Evolutionary conservation across 352 stramenopile species (phyloP).

Genomic region (Phytophthora ramorum): DNA sequence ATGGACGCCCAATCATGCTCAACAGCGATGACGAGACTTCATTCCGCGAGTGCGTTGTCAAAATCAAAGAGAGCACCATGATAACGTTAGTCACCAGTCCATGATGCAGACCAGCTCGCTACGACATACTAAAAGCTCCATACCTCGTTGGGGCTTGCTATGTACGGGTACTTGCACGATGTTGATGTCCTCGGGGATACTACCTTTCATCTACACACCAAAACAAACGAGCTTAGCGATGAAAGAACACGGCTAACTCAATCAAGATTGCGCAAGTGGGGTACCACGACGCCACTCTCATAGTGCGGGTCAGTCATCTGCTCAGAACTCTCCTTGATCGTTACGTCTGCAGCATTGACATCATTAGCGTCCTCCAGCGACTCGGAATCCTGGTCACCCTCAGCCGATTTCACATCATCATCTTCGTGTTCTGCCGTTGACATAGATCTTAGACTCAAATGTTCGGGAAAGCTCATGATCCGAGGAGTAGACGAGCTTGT

Average conservation of each 20-base stretch:
- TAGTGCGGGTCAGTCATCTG: conserved; percentile 22
- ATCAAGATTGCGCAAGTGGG: neutral
- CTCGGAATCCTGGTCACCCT: conserved; percentile 22
- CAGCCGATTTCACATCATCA: conserved; percentile 19
- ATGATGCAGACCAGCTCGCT: neutral
- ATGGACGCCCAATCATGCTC: conserved; percentile 6
- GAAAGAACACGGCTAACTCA: conserved; percentile 1
- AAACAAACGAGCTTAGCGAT: conserved; percentile 3
- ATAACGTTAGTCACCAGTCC: conserved; percentile 10
- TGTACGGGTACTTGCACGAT: conserved; percentile 33
- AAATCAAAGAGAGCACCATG: neutral
- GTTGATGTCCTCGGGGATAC: conserved; percentile 32
- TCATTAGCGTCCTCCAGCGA: conserved; percentile 18
- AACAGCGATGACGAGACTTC: conserved; percentile 17
- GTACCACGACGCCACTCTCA: conserved; percentile 23
- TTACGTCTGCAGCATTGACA: conserved; percentile 10
- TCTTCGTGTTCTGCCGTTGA: conserved; percentile 30
- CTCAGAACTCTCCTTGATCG: conserved; percentile 30
- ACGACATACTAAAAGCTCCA: neutral
- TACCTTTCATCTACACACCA: conserved; percentile 23
- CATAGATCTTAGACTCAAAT: conserved; percentile 53
- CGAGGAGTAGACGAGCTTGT: conserved; percentile 51
- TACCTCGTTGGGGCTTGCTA: conserved; percentile 24
- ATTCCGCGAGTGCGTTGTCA: neutral
- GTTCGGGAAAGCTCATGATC: conserved; percentile 72